Evolutionary conservation across 805 yeast species (phyloP).

Genomic region (Kodamaea hsintzibuensis): DNA sequence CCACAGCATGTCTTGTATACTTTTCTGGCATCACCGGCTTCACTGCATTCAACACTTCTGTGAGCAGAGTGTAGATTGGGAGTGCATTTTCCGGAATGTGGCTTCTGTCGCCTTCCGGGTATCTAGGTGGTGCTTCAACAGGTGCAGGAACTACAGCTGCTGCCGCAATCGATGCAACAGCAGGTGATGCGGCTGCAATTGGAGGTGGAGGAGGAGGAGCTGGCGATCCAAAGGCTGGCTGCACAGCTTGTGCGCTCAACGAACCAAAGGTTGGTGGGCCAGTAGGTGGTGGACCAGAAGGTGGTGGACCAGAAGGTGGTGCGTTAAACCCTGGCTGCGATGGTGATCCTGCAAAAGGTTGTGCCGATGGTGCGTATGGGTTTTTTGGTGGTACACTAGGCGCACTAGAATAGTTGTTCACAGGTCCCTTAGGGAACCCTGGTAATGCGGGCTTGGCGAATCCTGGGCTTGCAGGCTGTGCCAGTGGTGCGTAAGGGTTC

Average conservation of each 20-base stretch:
- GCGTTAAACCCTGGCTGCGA: constrained; percentile 5
- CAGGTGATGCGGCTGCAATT: constrained; percentile 6
- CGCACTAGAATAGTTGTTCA: constrained; percentile 8
- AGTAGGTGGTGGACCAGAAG: constrained; percentile 11
- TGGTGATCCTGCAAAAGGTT: not conserved
- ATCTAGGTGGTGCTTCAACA: constrained; percentile 18
- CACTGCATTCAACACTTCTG: constrained; percentile 55
- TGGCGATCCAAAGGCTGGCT: constrained; percentile 14
- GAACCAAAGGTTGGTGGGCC: constrained; percentile 26
- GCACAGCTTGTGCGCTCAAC: constrained; percentile 19
- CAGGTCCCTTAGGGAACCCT: not conserved
- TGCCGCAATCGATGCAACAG: constrained; percentile 7
- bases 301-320: constrained; percentile 10
- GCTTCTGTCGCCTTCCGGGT: constrained; percentile 66
- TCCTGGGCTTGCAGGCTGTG: constrained; percentile 13
- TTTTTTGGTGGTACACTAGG: constrained; percentile 28
- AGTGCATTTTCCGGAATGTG: constrained; percentile 61
- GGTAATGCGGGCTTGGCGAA: constrained; percentile 1
- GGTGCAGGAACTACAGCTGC: constrained; percentile 21
- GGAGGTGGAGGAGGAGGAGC: constrained; percentile 13
- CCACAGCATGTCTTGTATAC: constrained; percentile 69
- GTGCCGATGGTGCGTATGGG: constrained; percentile 39
- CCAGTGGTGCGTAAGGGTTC: constrained; percentile 26
- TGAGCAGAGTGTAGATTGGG: constrained; percentile 61
- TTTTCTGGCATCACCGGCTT: constrained; percentile 75